Evolutionary conservation across 2,329 filamentous ascomycete genomes (phyloP), one percentile per base, ranked within the genome.

Genomic region (Fusarium agapanthi): DNA sequence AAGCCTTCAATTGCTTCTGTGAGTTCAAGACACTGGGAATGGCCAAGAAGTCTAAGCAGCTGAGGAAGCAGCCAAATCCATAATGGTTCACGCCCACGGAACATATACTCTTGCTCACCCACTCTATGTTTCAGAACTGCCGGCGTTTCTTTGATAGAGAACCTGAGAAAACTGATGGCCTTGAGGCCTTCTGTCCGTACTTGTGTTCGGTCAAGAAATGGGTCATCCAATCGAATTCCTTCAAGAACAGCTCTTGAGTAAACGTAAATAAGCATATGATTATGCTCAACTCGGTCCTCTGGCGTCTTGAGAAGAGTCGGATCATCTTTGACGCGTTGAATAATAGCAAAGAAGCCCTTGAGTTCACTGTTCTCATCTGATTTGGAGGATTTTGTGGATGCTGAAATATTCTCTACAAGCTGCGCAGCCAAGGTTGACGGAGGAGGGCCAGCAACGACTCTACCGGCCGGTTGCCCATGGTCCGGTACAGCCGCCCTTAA

Each of bases 371-470:
- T 91, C 75, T 92, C 90, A 76, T 92, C 88, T 58, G 88, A 88
- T 76, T 88, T 87, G 59, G 88, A 87, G 48, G 88, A 89, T 69
- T 86, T 88, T 57, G 88, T 86, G 55, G 89, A 88, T 28, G 92
- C 88, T 47, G 92, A 90, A 70, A 95, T 90, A 79, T 93, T 94
- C 79, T 93, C 91, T 72, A 96, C 94, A 64, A 98, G 90, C 81
- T 97, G 93, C 18, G 94, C 94, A 58, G 95, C 94, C 77, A 97
- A 87, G 15, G 95, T 97, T 22, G 95, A 97, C 18, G 94, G 92
- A 43, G 90, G 90, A 50, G 85, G 84, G 15, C 73, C 77, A 24
- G 64, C 56, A 37, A 71, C 64, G 35, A 65, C 47, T 28, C 70
- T 74, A 51, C 66, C 71, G 53, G 63, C 72, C 51, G 67, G 50